Conservation (phyloP, 2,329 filamentous ascomycete genomes). For the Beauveria sp. region DNA sequence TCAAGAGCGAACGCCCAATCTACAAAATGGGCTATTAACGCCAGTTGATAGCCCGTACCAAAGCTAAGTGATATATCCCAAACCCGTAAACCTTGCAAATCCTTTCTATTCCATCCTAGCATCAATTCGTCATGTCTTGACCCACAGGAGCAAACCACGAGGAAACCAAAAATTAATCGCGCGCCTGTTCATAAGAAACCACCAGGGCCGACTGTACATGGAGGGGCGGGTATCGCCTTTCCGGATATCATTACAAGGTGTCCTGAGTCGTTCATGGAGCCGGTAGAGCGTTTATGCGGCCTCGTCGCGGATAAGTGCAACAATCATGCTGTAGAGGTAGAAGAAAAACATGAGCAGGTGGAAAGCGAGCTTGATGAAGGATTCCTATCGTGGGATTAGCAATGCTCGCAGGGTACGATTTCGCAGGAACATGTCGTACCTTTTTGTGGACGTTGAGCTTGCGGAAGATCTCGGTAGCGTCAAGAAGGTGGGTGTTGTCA, state of each 20-base stretch:
- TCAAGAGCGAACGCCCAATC: slow-evolving; percentile 13
- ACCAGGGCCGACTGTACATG: slow-evolving; percentile 4
- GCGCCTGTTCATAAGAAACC: slow-evolving; percentile 1
- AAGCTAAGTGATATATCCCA: slow-evolving; percentile 22
- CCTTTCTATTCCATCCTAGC: slow-evolving; percentile 19
- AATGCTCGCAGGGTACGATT: neutral
- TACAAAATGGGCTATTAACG: slow-evolving; percentile 21
- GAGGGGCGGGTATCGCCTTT: slow-evolving; percentile 1
- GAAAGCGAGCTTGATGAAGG: slow-evolving; percentile 97
- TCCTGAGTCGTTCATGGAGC: neutral
- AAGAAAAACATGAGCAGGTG: slow-evolving; percentile 99
- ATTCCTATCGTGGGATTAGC: slow-evolving; percentile 59
- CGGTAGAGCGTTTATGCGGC: slow-evolving; percentile 52
- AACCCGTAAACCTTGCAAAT: slow-evolving; percentile 14
- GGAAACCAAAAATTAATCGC: slow-evolving; percentile 8
- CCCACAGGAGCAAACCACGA: slow-evolving; percentile 2
- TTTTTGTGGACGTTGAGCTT: slow-evolving; percentile 99
- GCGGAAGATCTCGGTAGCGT: slow-evolving; percentile 98
- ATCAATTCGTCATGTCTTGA: slow-evolving; percentile 7
- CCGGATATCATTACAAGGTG: slow-evolving; percentile 12
- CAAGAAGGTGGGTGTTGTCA: slow-evolving; percentile 92
- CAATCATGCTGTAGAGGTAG: slow-evolving; percentile 98
- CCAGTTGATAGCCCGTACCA: slow-evolving; percentile 18
- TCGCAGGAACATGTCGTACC: slow-evolving; percentile 40
- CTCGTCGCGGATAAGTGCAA: slow-evolving; percentile 94